These are phyloP conservation scores for Botrytis deweyae DNA, from an alignment of 2,329 filamentous ascomycete species.

Conservation along the genomic window DNA sequence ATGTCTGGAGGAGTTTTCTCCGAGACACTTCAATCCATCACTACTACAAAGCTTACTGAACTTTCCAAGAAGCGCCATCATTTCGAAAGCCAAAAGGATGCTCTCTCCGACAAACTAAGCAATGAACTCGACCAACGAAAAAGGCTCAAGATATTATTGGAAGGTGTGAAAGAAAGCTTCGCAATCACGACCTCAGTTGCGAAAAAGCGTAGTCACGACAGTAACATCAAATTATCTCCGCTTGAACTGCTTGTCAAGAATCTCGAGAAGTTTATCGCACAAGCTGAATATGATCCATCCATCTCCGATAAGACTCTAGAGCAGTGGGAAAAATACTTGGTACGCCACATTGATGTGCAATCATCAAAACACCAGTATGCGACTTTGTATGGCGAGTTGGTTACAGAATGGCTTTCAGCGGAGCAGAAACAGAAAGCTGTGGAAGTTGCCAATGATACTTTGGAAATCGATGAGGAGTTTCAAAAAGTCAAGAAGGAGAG, in stretches of 20 bases:
- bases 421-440: slow-evolving; percentile 23
- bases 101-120: slow-evolving; percentile 40
- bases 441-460: background rate
- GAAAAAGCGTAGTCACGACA: slow-evolving; percentile 24
- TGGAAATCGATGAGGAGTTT: background rate
- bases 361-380: slow-evolving; percentile 56
- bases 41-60: slow-evolving; percentile 56
- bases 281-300: slow-evolving; percentile 53
- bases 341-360: slow-evolving; percentile 48
- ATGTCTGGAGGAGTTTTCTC: slow-evolving; percentile 46
- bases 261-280: slow-evolving; percentile 52
- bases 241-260: slow-evolving; percentile 41
- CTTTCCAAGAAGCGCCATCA: slow-evolving; percentile 51
- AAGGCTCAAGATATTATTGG: slow-evolving; percentile 40
- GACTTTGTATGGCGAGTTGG: slow-evolving; percentile 54
- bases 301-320: slow-evolving; percentile 48
- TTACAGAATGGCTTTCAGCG: slow-evolving; percentile 53
- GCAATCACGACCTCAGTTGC: slow-evolving; percentile 29
- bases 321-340: slow-evolving; percentile 49
- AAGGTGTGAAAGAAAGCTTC: slow-evolving; percentile 38
- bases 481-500: slow-evolving; percentile 43
- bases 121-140: slow-evolving; percentile 40
- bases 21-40: slow-evolving; percentile 55
- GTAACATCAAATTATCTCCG: slow-evolving; percentile 18
- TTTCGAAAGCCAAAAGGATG: slow-evolving; percentile 49